Base-by-base conservation (phyloP, 78 protist genomes). In the Dictyostelium brefeldianum region DNA sequence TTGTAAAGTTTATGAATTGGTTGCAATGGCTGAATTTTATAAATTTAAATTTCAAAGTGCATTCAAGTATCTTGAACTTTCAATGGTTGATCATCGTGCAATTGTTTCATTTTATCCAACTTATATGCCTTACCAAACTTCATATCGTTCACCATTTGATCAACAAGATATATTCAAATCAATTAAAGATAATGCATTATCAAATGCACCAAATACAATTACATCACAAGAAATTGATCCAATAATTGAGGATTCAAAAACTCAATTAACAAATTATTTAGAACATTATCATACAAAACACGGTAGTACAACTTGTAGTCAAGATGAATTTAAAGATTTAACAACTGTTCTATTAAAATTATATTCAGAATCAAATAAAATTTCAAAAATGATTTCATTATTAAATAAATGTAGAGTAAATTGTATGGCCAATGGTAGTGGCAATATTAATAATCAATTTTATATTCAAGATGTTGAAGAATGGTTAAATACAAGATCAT, bases 401-500 rank as follows among this genome's bases (percentile, higher is more conserved):
- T 67, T 67, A 67, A 36, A 43, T 14, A 67, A 31, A 67, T 67
- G 48, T 31, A 67, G 75, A 31, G 6, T 67, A 9, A 67, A 25
- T 31, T 14, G 10, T 51, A 51, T 51, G 15, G 4, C 56, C 4
- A 51, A 1, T 51, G n/a, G 15, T 14, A 25, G 25, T 31, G 31
- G 31, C 0, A 53, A 59, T n/a, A 67, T 70, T 2, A 64, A 64
- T 47, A 27, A 47, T 43, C 50, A 29, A 51, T 31, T 64, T 11
- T 87, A 77, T 51, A n/a, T 53, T 59, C 93, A 87, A 62, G 93
- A 87, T 43, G 8, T 87, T 12, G 93, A 87, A 20, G 93, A 87
- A 17, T 87, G 84, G 83, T n/a, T 87, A 27, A 74, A 48, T 6
- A 11, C 20, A 46, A 67, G 65, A 14, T 22, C 62, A 51, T 29